Evolutionary conservation across 1,139 yeast species (phyloP).

Genomic region (Blastobotrys capitulatus): DNA sequence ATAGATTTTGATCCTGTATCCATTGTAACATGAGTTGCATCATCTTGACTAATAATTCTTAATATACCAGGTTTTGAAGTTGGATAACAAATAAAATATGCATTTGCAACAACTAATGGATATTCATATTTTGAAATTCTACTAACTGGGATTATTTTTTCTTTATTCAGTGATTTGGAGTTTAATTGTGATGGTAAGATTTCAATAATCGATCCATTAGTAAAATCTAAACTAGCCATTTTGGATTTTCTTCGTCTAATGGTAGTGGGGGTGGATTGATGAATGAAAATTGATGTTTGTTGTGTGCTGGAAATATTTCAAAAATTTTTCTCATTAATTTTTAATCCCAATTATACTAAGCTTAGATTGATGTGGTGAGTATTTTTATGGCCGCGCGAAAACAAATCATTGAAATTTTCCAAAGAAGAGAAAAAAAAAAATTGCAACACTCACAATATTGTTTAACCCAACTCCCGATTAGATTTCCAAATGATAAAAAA

Average conservation of each 20-base stretch:
- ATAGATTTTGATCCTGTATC: conserved; percentile 5
- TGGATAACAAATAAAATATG: conserved; percentile 30
- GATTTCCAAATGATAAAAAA: no score
- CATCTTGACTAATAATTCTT: conserved; percentile 26
- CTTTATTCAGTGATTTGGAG: conserved; percentile 4
- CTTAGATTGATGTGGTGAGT: no score
- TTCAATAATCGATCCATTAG: conserved; percentile 9
- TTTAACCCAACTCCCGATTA: no score
- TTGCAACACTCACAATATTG: no score
- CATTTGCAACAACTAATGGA: conserved; percentile 28
- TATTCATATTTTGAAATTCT: conserved; percentile 20
- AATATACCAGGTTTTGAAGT: conserved; percentile 25
- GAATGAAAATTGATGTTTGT: no score
- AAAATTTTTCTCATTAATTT: no score
- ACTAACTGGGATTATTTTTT: conserved; percentile 23
- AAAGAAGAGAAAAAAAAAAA: no score
- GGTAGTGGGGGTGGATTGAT: no score
- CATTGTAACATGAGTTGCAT: conserved; percentile 23
- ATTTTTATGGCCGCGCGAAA: no score
- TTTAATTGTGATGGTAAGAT: neutral
- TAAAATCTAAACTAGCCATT: conserved; percentile 12
- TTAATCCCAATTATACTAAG: no score
- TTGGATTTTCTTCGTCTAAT: neutral
- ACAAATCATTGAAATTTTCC: no score
- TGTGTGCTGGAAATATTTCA: no score